Evolutionary conservation across 2,329 filamentous ascomycete genomes (phyloP).

Genomic region (Fusarium sp.): DNA sequence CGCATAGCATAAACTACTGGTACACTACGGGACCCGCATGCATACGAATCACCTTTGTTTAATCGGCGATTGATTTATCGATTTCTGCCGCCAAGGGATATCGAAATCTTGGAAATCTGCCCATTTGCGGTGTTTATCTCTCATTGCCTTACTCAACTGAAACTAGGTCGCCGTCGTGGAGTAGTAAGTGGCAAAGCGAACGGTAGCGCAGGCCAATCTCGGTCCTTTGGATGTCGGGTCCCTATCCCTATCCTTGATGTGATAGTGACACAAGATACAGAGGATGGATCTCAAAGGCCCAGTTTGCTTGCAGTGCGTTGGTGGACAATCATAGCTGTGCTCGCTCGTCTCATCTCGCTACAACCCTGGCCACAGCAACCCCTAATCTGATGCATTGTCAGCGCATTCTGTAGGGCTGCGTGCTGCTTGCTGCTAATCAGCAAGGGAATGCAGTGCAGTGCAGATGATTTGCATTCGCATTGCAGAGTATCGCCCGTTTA

Average conservation of each 20-base stretch:
- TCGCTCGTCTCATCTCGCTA: constrained; percentile 45
- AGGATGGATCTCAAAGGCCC: neutral
- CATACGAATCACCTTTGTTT: constrained; percentile 22
- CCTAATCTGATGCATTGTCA: constrained; percentile 21
- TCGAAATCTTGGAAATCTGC: constrained; percentile 32
- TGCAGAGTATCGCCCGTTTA: constrained; percentile 11
- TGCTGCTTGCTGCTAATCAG: constrained; percentile 19
- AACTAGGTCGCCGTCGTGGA: constrained; percentile 6
- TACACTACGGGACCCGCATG: constrained; percentile 26
- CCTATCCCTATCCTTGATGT: constrained; percentile 20
- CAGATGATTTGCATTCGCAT: constrained; percentile 16
- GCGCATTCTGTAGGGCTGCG: constrained; percentile 44
- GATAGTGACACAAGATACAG: constrained; percentile 22
- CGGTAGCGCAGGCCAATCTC: constrained; percentile 27
- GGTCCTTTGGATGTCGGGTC: constrained; percentile 13
- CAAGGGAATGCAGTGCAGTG: neutral
- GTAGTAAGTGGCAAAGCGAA: neutral
- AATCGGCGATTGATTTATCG: constrained; percentile 39
- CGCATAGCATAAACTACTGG: constrained; percentile 7
- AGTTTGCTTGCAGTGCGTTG: constrained; percentile 19
- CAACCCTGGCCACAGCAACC: constrained; percentile 35
- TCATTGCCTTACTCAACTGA: constrained; percentile 14
- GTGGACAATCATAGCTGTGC: constrained; percentile 30
- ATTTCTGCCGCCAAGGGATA: constrained; percentile 31
- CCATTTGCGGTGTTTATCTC: constrained; percentile 34